These are phyloP conservation scores for Begonia fuchsioides DNA, from an alignment of 306 rosid species.

Conservation along the genomic window DNA sequence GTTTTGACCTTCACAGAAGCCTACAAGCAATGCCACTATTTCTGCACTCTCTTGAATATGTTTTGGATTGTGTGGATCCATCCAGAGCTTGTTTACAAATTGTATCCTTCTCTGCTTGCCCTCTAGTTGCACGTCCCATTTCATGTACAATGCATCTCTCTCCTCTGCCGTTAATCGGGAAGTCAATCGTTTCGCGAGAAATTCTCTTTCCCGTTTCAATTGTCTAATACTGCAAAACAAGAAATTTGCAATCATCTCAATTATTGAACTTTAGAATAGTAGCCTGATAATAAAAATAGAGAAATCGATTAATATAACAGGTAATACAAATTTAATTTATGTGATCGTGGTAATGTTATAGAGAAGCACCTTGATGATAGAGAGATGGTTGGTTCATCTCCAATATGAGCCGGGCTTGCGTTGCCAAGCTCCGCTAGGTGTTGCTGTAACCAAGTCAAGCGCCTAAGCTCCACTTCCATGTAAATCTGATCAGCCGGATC, in stretches of 20 bases:
- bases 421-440: conserved; percentile 79
- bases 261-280: too few relatives aligned
- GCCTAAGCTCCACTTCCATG: conserved; percentile 89
- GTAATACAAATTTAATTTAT: too few relatives aligned
- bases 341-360: too few relatives aligned
- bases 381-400: conserved; percentile 74
- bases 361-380: conserved; percentile 66
- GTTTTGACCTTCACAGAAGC: conserved; percentile 80
- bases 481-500: conserved; percentile 91
- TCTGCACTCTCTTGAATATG: conserved; percentile 93
- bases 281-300: too few relatives aligned
- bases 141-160: conserved; percentile 67
- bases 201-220: conserved; percentile 79
- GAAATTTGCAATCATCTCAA: too few relatives aligned
- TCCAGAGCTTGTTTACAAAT: conserved; percentile 87
- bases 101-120: conserved; percentile 89
- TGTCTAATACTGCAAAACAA: conserved; percentile 52
- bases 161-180: conserved; percentile 70
- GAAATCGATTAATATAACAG: too few relatives aligned
- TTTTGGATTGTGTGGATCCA: conserved; percentile 59
- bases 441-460: conserved; percentile 87
- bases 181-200: conserved; percentile 80
- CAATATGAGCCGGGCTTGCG: conserved; percentile 82
- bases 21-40: conserved; percentile 90
- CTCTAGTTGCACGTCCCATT: conserved; percentile 91